A percentile compares a stretch with the other conserved stretches of the same genome.
phyloP scores from a whole-genome alignment of 176 grass and related monocot species.

The Paspalum vaginatum region DNA sequence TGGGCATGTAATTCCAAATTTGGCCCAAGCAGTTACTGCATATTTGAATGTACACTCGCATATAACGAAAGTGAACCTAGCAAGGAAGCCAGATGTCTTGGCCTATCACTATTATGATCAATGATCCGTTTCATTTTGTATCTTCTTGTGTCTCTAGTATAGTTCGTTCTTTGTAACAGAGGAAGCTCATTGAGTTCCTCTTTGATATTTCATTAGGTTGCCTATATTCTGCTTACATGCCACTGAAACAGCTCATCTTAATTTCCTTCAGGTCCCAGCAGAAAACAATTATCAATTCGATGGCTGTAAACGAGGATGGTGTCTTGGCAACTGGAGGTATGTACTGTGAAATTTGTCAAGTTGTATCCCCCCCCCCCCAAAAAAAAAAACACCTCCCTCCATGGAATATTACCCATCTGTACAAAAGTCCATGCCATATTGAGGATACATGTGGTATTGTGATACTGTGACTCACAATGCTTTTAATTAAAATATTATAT shows the following conservation, averaged over 20 bases:
- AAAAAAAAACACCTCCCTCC: background rate
- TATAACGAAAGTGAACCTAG: background rate
- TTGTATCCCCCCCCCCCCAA: background rate
- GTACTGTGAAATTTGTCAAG: background rate
- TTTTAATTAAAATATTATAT: background rate
- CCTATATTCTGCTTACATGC: constrained; percentile 11
- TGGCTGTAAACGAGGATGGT: constrained; percentile 99
- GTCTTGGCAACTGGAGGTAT: constrained; percentile 93
- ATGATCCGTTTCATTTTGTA: background rate
- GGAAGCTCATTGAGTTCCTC: background rate
- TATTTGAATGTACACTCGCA: background rate
- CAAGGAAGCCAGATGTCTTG: background rate
- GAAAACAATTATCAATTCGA: constrained; percentile 96
- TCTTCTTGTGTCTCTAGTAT: background rate
- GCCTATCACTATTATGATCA: background rate
- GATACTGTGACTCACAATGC: background rate
- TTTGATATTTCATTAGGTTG: constrained; percentile 3
- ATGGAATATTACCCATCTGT: background rate
- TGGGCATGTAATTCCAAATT: background rate
- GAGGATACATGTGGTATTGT: background rate
- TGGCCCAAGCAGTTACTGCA: background rate
- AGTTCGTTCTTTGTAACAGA: background rate
- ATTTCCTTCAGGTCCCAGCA: constrained; percentile 77
- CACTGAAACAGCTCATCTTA: constrained; percentile 20
- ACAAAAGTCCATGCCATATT: background rate